Percentiles rank a stretch among this genome's conserved stretches.
phyloP scores from a whole-genome alignment of 73 alveolate genomes.

The Paramecium biaurelia region DNA sequence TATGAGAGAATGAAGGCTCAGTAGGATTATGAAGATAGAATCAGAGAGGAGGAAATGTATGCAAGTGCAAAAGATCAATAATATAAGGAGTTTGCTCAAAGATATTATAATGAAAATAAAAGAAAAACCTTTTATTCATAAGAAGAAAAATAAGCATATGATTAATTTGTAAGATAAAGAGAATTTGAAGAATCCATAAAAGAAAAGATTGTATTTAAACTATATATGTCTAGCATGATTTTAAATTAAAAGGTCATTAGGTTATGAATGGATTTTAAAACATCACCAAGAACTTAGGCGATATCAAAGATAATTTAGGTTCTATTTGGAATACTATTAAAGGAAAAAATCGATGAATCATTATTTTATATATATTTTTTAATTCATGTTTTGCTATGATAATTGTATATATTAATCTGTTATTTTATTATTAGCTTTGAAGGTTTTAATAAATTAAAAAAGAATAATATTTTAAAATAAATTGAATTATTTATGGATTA shows the following conservation, averaged over 20 bases:
- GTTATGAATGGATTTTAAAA: not conserved
- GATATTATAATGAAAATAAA: not conserved
- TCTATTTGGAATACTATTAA: conserved; percentile 10
- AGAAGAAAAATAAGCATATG: conserved; percentile 3
- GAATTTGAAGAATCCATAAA: not conserved
- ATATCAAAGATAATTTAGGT: not conserved
- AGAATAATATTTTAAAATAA: not conserved
- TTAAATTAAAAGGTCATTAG: not conserved
- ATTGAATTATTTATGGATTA: conserved; percentile 32
- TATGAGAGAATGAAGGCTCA: not conserved
- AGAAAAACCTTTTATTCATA: not conserved
- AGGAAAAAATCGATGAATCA: not conserved
- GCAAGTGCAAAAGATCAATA: not conserved
- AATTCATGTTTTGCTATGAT: not conserved
- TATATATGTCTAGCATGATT: not conserved
- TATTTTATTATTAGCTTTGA: not conserved
- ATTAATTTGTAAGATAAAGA: not conserved
- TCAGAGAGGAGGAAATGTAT: not conserved
- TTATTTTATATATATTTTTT: not conserved
- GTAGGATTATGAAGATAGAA: not conserved
- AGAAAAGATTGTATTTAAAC: not conserved
- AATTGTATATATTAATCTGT: not conserved
- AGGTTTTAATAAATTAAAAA: not conserved
- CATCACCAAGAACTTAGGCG: not conserved
- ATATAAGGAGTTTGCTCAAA: not conserved